These are phyloP conservation scores for Podila clonocystis DNA, from an alignment of 192 early-diverging fungal species.

Conservation along the genomic window DNA sequence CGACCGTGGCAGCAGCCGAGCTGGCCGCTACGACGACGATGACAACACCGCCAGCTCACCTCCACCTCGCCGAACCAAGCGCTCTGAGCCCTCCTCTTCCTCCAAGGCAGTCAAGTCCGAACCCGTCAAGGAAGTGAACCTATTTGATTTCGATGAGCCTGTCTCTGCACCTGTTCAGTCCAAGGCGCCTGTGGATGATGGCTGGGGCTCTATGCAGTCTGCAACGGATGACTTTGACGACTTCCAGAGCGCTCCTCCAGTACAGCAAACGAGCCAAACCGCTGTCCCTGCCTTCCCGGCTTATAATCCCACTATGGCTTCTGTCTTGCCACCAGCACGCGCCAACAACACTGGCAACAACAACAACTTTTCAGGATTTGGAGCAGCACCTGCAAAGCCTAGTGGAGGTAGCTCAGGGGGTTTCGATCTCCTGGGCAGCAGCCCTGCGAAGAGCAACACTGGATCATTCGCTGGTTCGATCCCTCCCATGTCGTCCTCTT, in stretches of 20 bases:
- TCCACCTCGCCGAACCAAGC: conserved; percentile 38
- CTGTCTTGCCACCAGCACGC: conserved; percentile 16
- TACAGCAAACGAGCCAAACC: conserved; percentile 24
- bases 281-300: conserved; percentile 27
- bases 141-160: conserved; percentile 77
- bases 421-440: conserved; percentile 37
- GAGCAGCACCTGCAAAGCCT: conserved; percentile 9
- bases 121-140: conserved; percentile 60
- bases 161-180: conserved; percentile 21
- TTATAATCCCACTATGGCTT: conserved; percentile 37
- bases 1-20: conserved; percentile 41
- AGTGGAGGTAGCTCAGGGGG: neutral
- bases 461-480: conserved; percentile 25
- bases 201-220: conserved; percentile 22
- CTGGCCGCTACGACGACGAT: conserved; percentile 51
- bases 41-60: conserved; percentile 25
- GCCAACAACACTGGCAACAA: conserved; percentile 29
- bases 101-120: conserved; percentile 27
- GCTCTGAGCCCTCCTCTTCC: conserved; percentile 34
- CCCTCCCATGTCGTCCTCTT: conserved; percentile 21
- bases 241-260: conserved; percentile 68
- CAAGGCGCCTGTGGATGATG: conserved; percentile 28
- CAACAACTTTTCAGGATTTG: conserved; percentile 14
- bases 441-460: conserved; percentile 27
- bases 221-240: conserved; percentile 71